phyloP scores from a whole-genome alignment of 139 green algal species.

The Coccomyxa sp. region DNA sequence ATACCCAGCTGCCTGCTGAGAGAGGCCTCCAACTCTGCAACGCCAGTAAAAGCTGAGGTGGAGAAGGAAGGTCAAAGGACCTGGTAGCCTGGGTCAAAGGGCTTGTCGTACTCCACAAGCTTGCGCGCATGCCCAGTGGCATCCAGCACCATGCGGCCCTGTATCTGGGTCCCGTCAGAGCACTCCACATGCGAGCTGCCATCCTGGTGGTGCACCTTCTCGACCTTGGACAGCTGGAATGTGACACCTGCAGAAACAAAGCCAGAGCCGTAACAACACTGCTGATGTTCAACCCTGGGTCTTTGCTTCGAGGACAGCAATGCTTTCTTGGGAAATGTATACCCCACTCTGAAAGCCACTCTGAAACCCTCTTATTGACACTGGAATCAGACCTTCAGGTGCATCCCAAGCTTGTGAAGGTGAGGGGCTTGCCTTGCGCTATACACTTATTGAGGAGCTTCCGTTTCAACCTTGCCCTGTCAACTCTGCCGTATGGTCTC shows the following conservation, averaged over 20 bases:
- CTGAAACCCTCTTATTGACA: no score
- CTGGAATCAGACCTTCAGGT: no score
- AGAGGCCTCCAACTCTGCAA: no score
- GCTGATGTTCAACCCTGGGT: no score
- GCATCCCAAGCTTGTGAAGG: background rate
- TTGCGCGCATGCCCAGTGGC: constrained; percentile 84
- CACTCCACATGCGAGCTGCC: constrained; percentile 54
- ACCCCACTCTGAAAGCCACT: no score
- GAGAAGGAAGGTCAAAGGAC: no score
- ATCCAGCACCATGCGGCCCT: constrained; percentile 76
- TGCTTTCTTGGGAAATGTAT: no score
- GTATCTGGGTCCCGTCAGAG: constrained; percentile 38
- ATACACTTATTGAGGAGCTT: constrained; percentile 79
- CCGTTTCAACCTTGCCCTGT: constrained; percentile 86
- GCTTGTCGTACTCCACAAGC: constrained; percentile 85
- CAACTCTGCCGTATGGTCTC: constrained; percentile 87
- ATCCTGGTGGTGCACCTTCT: constrained; percentile 52
- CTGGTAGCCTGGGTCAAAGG: constrained; percentile 77
- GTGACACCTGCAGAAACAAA: constrained; percentile 43
- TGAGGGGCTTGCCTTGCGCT: constrained; percentile 38
- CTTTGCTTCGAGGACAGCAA: no score
- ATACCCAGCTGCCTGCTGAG: no score
- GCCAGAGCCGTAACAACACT: background rate
- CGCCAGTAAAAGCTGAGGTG: no score
- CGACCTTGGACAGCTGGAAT: constrained; percentile 59